Evolutionary conservation across 495 filamentous ascomycete species (phyloP).

Genomic region (Recurvomyces mirabilis): DNA sequence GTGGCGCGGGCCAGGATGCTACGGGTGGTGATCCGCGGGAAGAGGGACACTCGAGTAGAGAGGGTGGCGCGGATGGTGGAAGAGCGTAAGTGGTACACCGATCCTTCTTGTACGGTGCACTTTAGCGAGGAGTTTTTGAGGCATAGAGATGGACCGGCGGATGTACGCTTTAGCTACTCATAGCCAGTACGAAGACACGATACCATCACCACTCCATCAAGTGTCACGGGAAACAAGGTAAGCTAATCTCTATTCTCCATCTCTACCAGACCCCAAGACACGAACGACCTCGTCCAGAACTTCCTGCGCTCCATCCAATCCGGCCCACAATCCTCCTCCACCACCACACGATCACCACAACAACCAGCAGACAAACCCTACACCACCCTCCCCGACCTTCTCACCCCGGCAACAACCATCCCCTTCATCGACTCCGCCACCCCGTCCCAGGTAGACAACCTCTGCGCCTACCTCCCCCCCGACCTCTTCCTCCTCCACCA

Average conservation of each 20-base stretch:
- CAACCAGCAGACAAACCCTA: conserved; percentile 51
- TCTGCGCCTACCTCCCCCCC: conserved; percentile 67
- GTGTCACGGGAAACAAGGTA: conserved; percentile 21
- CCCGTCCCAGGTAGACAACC: conserved; percentile 53
- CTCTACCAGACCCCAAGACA: conserved; percentile 29
- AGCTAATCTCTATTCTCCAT: conserved; percentile 9
- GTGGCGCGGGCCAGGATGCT: conserved; percentile 73
- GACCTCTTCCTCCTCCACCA: conserved; percentile 60
- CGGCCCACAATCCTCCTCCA: conserved; percentile 25
- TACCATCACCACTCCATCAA: too few relatives aligned
- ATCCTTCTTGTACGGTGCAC: conserved; percentile 1
- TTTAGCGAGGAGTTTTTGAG: conserved; percentile 10
- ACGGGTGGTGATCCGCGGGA: conserved; percentile 83
- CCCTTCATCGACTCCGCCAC: conserved; percentile 60
- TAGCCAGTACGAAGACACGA: not conserved
- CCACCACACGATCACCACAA: conserved; percentile 34
- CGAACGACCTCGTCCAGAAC: conserved; percentile 64
- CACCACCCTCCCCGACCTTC: conserved; percentile 78
- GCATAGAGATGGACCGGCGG: too few relatives aligned
- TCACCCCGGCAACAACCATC: conserved; percentile 63
- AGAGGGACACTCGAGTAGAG: conserved; percentile 75
- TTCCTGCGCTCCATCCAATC: conserved; percentile 76
- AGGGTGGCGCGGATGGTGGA: conserved; percentile 90
- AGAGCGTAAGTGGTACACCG: conserved; percentile 77
- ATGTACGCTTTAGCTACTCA: too few relatives aligned